These are phyloP conservation scores for Phytophthora pinifolia DNA, from an alignment of 352 stramenopile genomes.

Conservation along the genomic window DNA sequence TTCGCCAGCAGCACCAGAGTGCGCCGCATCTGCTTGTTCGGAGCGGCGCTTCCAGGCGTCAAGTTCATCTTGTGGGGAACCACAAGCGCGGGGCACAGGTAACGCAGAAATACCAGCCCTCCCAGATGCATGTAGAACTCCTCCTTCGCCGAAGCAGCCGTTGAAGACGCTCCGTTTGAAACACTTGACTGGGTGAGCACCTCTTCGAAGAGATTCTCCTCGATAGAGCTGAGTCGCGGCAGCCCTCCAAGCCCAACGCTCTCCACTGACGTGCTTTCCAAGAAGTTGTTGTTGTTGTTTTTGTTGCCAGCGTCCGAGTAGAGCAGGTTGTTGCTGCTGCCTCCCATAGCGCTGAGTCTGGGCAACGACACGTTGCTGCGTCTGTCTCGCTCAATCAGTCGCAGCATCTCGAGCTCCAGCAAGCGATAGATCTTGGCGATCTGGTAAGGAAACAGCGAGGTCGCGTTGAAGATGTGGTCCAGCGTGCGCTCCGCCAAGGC, in stretches of 20 bases:
- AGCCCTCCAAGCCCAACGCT: constrained; percentile 39
- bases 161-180: constrained; percentile 24
- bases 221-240: constrained; percentile 53
- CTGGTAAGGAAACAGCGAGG: constrained; percentile 67
- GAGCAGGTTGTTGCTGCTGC: constrained; percentile 30
- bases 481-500: constrained; percentile 53
- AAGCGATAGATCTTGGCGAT: constrained; percentile 79
- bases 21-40: constrained; percentile 56
- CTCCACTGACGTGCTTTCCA: constrained; percentile 39
- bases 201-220: constrained; percentile 45
- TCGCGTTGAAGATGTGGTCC: constrained; percentile 46
- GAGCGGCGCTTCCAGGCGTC: constrained; percentile 41
- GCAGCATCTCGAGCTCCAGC: constrained; percentile 69
- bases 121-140: constrained; percentile 81
- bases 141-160: constrained; percentile 41
- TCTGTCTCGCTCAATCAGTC: constrained; percentile 64
- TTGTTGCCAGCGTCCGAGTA: constrained; percentile 28
- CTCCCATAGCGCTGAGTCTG: constrained; percentile 55
- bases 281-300: constrained; percentile 25
- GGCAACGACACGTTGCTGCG: constrained; percentile 49
- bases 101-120: constrained; percentile 76
- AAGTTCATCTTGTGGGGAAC: constrained; percentile 74
- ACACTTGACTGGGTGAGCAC: constrained; percentile 27
- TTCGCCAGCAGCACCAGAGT: constrained; percentile 79
- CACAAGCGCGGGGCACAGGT: constrained; percentile 74